Evolutionary conservation across 345 rosid genomes (phyloP).

Genomic region (Eucalyptus grandis): DNA sequence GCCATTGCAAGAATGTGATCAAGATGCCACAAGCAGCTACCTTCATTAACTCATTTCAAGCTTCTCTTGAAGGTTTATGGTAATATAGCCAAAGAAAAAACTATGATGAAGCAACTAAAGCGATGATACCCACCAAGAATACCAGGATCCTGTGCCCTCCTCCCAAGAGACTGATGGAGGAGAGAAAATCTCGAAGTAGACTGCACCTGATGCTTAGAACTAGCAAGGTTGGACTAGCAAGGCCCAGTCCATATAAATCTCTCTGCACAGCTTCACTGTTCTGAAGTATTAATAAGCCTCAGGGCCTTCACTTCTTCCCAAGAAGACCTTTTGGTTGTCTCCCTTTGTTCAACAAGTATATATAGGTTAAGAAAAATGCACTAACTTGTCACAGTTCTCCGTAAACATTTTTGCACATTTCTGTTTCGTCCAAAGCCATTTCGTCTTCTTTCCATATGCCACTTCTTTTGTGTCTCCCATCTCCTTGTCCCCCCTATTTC

Average conservation of each 20-base stretch:
- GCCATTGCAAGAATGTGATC: neutral
- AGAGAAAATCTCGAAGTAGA: conserved; percentile 3
- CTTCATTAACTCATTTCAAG: neutral
- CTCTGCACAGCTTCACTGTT: conserved; percentile 50
- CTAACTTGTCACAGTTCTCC: neutral
- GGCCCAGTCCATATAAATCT: conserved; percentile 35
- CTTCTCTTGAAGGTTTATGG: neutral
- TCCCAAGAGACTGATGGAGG: neutral
- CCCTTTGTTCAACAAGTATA: neutral
- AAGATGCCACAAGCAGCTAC: neutral
- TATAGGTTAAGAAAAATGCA: neutral
- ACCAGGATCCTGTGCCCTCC: neutral
- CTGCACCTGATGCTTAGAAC: conserved; percentile 30
- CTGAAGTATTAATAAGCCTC: conserved; percentile 40
- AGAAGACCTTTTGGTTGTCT: conserved; percentile 22
- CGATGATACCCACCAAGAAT: conserved; percentile 22
- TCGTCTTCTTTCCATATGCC: conserved; percentile 23
- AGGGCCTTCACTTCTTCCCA: conserved; percentile 55
- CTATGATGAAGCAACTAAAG: neutral
- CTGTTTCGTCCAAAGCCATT: conserved; percentile 18
- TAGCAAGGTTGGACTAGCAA: conserved; percentile 41
- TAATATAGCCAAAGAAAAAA: neutral
- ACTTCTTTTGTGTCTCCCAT: conserved; percentile 9
- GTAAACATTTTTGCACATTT: neutral
- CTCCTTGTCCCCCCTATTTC: conserved; percentile 13